A percentile compares a stretch with the other conserved stretches of the same genome.
Conservation (phyloP, 345 rosid species). For the Ceriops zippeliana region DNA sequence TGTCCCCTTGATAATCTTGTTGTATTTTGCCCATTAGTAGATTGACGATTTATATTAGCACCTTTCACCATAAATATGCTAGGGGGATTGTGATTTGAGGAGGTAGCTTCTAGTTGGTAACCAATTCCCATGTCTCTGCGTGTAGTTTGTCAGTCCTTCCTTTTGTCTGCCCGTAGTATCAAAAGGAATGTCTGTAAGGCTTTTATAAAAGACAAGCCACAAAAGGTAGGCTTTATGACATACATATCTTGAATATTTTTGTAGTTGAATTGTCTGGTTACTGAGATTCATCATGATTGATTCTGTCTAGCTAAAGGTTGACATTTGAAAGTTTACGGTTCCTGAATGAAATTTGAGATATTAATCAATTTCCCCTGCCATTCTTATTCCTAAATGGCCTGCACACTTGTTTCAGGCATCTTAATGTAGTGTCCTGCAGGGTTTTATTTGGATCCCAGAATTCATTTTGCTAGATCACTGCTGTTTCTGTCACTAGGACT, state of each 20-base stretch:
- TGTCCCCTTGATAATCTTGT: not conserved
- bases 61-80: not conserved
- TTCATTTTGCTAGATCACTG: not conserved
- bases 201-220: conserved; percentile 2
- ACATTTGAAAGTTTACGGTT: not conserved
- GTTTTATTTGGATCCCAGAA: not conserved
- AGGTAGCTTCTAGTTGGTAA: too few relatives aligned
- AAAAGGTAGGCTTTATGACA: conserved; percentile 3
- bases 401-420: too few relatives aligned
- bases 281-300: not conserved
- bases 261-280: not conserved
- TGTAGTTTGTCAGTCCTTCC: conserved; percentile 8
- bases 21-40: too few relatives aligned
- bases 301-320: not conserved
- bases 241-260: not conserved
- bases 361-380: too few relatives aligned
- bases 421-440: too few relatives aligned
- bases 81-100: too few relatives aligned
- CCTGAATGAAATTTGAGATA: not conserved
- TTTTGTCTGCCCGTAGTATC: not conserved
- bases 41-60: not conserved
- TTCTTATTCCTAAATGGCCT: too few relatives aligned
- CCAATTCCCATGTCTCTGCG: not conserved
- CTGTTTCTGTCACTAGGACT: not conserved
- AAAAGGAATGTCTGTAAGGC: not conserved